Conservation (phyloP, 768 basidiomycete species). For the Suillus brevipes region DNA sequence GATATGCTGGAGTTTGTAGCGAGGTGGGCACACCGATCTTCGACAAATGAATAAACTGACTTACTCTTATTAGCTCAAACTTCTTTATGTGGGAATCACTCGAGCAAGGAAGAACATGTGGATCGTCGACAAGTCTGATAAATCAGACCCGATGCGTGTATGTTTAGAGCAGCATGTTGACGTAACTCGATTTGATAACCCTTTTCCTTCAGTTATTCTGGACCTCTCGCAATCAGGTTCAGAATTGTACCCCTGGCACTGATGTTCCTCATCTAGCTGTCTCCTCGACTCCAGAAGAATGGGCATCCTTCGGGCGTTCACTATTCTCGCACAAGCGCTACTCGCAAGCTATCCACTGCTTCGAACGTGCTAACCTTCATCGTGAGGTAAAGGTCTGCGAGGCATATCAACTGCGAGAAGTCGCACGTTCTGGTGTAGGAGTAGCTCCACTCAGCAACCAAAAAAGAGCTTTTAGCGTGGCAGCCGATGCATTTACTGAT, state of each 20-base stretch:
- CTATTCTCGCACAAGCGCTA: constrained; percentile 40
- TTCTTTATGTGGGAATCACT: constrained; percentile 70
- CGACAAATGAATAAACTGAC: neutral
- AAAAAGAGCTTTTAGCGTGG: constrained; percentile 41
- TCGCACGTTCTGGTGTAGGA: constrained; percentile 40
- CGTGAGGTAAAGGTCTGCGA: constrained; percentile 48
- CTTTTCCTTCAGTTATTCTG: constrained; percentile 47
- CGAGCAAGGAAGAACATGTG: constrained; percentile 68
- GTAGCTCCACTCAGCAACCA: constrained; percentile 24
- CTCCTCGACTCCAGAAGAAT: constrained; percentile 50
- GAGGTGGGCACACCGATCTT: constrained; percentile 42
- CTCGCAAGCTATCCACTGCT: constrained; percentile 55
- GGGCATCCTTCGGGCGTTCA: constrained; percentile 40
- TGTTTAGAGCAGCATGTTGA: constrained; percentile 12
- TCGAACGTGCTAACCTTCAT: constrained; percentile 44
- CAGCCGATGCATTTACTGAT: constrained; percentile 49
- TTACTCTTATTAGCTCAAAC: constrained; percentile 50
- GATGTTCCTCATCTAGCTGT: constrained; percentile 56
- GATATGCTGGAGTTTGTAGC: constrained; percentile 55
- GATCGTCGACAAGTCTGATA: constrained; percentile 64
- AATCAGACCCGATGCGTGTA: constrained; percentile 59
- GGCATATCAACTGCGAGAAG: constrained; percentile 55
- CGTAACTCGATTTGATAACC: neutral
- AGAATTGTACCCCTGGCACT: constrained; percentile 47
- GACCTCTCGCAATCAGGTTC: constrained; percentile 45